These are phyloP conservation scores for Chenopodium formosanum DNA, from an alignment of 148 eudicot genomes.

Conservation along the genomic window DNA sequence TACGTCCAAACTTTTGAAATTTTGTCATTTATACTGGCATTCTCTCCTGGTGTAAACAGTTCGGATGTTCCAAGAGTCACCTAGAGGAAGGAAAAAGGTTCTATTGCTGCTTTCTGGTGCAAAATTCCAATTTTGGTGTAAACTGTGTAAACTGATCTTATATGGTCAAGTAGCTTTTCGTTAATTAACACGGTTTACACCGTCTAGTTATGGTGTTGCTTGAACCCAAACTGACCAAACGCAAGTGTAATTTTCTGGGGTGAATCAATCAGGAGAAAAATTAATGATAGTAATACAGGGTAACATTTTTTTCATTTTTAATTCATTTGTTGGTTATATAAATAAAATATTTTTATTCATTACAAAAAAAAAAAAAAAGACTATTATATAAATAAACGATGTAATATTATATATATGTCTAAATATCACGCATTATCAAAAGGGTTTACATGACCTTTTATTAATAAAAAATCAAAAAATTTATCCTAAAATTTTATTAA, in stretches of 20 bases:
- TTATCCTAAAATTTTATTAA: too few species aligned
- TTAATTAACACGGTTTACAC: not conserved
- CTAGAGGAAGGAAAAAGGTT: not conserved
- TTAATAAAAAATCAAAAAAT: too few species aligned
- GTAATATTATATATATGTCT: too few species aligned
- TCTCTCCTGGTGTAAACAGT: slow-evolving; percentile 10
- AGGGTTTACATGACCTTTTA: too few species aligned
- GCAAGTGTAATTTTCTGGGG: not conserved
- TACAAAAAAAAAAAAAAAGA: too few species aligned
- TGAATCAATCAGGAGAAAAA: not conserved
- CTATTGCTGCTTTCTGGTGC: slow-evolving; percentile 2
- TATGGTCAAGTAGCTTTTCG: not conserved
- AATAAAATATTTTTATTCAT: too few species aligned
- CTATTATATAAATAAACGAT: too few species aligned
- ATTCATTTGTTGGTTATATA: not conserved
- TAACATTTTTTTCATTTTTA: not conserved
- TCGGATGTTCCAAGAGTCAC: slow-evolving; percentile 3
- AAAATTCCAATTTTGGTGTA: not conserved
- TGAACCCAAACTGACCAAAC: not conserved
- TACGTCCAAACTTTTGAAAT: not conserved
- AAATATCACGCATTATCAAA: too few species aligned
- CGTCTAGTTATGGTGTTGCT: not conserved
- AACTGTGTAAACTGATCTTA: not conserved
- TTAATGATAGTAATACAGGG: not conserved
- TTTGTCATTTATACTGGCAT: not conserved